Base-by-base conservation (phyloP, 805 yeast species). In the Teunomyces gatunensis region DNA sequence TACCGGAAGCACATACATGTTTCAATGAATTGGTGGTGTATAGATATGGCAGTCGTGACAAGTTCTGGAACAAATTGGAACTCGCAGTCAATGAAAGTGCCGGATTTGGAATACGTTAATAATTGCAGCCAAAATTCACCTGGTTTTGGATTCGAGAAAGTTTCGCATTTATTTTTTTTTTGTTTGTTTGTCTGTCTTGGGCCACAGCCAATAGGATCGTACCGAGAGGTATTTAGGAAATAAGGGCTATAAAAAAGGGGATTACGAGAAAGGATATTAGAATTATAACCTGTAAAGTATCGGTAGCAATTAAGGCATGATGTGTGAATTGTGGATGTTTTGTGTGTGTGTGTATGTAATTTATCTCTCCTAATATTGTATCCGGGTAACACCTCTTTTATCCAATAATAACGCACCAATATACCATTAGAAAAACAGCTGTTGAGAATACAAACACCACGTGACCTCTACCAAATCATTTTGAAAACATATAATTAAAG, bases 1-100 rank as follows among this genome's bases (percentile, higher is more conserved):
- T 91, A 13, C 98, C 98, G 0, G 70, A 85, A 12, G 89, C 97
- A 0, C 98, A 92, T 61, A 94, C 98, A 0, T 92, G 99, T 57
- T 92, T 94, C 71, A 94, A 92, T 61, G 96, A 92, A 69, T 62
- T 92, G 20, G 85, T 92, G 47, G 55, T 94, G 5, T 86, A 82
- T 64, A 82, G 82, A 32, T 92, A 92, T 63, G 54, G 66, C 11
- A 60, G 78, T 5, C 69, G 71, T 49, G 79, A 76, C n/a, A 80
- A 79, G 51, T 68, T 94, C 45, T 63, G 68, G 39, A 46, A 59
- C 1, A 91, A 88, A 64, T 64, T 92, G 48, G 60, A 69, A n/a
- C 59, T 75, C 53, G 96, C 97, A 0, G 77, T 92, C 15, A 68
- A 76, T 39, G 95, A 86, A 60, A 83, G 90, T 51, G 85, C 87